Evolutionary conservation across 768 basidiomycete species (phyloP).

Genomic region (Rhizopogon vesiculosus): DNA sequence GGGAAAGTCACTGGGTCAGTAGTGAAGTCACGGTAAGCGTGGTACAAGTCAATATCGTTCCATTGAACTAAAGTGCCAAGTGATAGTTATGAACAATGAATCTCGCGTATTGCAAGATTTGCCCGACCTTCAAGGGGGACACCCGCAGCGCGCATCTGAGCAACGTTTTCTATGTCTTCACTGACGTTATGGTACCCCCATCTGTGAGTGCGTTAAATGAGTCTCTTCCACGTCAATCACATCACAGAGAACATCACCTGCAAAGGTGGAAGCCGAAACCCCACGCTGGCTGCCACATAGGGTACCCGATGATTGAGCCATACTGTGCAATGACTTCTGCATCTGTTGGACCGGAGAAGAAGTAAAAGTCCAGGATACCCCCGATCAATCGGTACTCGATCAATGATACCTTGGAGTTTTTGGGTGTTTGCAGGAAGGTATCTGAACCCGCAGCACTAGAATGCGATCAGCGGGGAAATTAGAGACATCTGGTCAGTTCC

Average conservation of each 20-base stretch:
- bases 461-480: too few species aligned
- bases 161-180: conserved; percentile 52
- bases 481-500: too few species aligned
- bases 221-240: not conserved
- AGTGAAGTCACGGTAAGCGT: conserved; percentile 66
- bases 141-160: conserved; percentile 57
- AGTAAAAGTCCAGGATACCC: too few species aligned
- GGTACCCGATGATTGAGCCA: conserved; percentile 58
- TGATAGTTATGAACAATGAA: not conserved
- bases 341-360: conserved; percentile 49
- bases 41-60: conserved; percentile 76
- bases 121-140: conserved; percentile 71
- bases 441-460: too few species aligned
- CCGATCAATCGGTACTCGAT: too few species aligned
- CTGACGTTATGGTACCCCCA: conserved; percentile 51
- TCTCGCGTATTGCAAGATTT: not conserved
- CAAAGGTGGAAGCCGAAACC: conserved; percentile 78
- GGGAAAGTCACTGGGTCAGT: conserved; percentile 63
- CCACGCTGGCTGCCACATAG: conserved; percentile 71
- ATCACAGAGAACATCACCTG: conserved; percentile 32
- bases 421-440: too few species aligned
- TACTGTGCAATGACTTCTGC: conserved; percentile 68
- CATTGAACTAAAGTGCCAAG: conserved; percentile 49
- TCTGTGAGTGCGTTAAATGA: conserved; percentile 9
- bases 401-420: too few species aligned